Conservation (phyloP, 768 basidiomycete genomes). For the Hemileccinum impolitum region DNA sequence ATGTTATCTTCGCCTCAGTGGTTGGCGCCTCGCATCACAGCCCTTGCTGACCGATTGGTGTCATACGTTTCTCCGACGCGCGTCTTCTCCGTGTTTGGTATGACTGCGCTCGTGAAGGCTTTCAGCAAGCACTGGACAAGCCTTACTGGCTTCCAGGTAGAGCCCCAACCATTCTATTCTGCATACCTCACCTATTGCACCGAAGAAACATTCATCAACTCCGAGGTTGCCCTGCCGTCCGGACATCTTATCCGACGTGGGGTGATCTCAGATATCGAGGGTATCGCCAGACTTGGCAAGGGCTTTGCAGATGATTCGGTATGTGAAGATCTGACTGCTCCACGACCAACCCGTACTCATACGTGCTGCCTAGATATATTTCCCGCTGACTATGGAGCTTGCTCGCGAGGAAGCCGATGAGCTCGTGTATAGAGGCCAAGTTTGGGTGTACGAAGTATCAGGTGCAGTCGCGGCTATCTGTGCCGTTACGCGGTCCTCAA, state of each 20-base stretch:
- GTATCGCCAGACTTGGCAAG: constrained; percentile 44
- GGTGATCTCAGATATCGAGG: constrained; percentile 33
- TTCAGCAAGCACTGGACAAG: constrained; percentile 46
- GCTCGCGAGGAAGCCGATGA: constrained; percentile 44
- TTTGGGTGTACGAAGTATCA: constrained; percentile 50
- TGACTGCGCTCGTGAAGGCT: constrained; percentile 36
- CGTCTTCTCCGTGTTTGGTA: constrained; percentile 52
- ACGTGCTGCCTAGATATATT: constrained; percentile 37
- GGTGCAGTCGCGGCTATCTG: constrained; percentile 47
- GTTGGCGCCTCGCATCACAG: constrained; percentile 34
- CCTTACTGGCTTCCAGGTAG: constrained; percentile 36
- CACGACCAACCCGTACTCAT: constrained; percentile 2
- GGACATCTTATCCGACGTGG: constrained; percentile 41
- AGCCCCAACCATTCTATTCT: constrained; percentile 46
- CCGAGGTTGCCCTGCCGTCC: constrained; percentile 24
- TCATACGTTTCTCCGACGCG: constrained; percentile 39
- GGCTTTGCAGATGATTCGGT: constrained; percentile 54
- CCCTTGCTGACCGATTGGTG: constrained; percentile 37
- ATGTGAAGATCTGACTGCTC: constrained; percentile 19
- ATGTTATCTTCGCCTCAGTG: constrained; percentile 24
- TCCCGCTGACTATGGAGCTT: constrained; percentile 37
- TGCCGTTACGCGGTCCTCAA: constrained; percentile 52
- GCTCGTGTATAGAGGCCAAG: constrained; percentile 45
- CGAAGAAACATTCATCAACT: constrained; percentile 32
- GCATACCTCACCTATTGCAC: constrained; percentile 48